Conservation (phyloP, 23 red algal genomes). For the Cyanidioschyzon merolae region DNA sequence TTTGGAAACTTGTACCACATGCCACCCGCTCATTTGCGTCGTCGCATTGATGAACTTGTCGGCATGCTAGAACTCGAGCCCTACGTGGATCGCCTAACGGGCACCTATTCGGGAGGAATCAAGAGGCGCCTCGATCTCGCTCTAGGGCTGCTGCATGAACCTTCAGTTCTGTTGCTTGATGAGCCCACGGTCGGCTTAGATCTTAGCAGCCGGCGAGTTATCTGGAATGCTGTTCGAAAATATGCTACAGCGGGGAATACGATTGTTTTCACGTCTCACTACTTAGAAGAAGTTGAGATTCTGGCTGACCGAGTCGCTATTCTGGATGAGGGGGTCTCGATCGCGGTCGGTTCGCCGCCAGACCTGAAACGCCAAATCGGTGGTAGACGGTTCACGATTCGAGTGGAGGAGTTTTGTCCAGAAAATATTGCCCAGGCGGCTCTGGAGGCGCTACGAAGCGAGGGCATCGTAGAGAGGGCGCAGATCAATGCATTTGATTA, state of each 20-base stretch:
- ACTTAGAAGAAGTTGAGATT: constrained; percentile 89
- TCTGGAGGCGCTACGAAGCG: constrained; percentile 22
- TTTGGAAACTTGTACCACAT: constrained; percentile 66
- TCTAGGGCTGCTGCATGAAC: constrained; percentile 60
- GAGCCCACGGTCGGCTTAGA: constrained; percentile 88
- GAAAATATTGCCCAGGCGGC: constrained; percentile 37
- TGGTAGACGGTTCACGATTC: constrained; percentile 70
- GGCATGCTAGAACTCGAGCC: constrained; percentile 56
- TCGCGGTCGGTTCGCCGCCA: constrained; percentile 44
- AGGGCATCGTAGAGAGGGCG: constrained; percentile 33
- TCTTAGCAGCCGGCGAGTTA: constrained; percentile 42
- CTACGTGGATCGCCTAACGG: constrained; percentile 76
- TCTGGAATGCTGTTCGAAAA: constrained; percentile 57
- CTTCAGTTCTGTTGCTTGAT: constrained; percentile 83
- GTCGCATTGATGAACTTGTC: constrained; percentile 45
- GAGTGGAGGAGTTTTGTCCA: constrained; percentile 73
- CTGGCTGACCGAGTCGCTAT: constrained; percentile 73
- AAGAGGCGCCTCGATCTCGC: constrained; percentile 80
- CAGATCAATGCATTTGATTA: constrained; percentile 51
- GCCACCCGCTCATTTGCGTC: background rate
- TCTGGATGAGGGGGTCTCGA: constrained; percentile 65
- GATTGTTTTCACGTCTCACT: constrained; percentile 74
- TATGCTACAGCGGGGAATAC: constrained; percentile 42
- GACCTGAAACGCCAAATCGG: constrained; percentile 66
- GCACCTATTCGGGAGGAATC: constrained; percentile 75